A percentile compares a stretch with the other conserved stretches of the same genome.
Conservation (phyloP, 2,329 filamentous ascomycete genomes). For the Lasiodiplodia sp. region DNA sequence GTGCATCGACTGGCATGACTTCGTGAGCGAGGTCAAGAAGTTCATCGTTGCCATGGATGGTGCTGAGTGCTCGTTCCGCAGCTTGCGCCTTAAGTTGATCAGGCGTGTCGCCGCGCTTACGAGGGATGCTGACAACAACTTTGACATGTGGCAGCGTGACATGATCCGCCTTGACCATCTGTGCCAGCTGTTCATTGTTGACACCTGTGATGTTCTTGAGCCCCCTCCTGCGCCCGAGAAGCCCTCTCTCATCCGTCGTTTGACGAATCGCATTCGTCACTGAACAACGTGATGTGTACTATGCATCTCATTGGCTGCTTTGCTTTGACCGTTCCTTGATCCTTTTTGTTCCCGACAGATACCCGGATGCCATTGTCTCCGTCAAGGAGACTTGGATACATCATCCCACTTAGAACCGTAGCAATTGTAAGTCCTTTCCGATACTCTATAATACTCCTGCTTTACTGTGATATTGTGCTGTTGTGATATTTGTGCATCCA, state of each 20-base stretch:
- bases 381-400: too few species aligned
- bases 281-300: not conserved
- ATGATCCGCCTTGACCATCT: not conserved
- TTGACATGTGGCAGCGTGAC: conserved; percentile 33
- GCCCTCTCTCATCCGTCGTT: not conserved
- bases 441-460: too few species aligned
- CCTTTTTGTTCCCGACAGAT: too few species aligned
- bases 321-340: not conserved
- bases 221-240: not conserved
- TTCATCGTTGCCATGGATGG: not conserved
- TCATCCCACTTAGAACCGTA: too few species aligned
- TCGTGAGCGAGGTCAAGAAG: not conserved
- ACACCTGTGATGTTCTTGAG: not conserved
- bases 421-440: too few species aligned
- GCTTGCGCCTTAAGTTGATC: not conserved
- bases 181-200: not conserved
- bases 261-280: too few species aligned
- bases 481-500: too few species aligned
- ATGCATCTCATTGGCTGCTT: not conserved
- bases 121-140: not conserved
- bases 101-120: not conserved
- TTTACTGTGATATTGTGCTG: too few species aligned
- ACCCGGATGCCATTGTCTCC: too few species aligned
- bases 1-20: not conserved
- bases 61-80: not conserved